These are phyloP conservation scores for Triadica sebifera DNA, from an alignment of 345 rosid species.

Conservation along the genomic window DNA sequence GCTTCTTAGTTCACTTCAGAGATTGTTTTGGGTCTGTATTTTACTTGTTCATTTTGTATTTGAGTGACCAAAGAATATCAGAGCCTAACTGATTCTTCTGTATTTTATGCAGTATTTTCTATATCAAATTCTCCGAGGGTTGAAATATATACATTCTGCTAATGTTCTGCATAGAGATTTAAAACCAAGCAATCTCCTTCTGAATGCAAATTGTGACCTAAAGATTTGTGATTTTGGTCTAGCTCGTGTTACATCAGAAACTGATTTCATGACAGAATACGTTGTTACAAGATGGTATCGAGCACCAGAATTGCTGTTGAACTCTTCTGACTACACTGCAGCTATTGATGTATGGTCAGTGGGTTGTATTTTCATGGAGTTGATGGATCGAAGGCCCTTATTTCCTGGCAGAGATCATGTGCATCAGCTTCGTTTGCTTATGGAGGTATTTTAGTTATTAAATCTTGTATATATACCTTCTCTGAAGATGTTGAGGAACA, in stretches of 20 bases:
- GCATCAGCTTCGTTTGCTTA: constrained; percentile 77
- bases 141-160: constrained; percentile 90
- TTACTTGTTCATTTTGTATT: neutral
- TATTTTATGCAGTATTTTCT: constrained; percentile 73
- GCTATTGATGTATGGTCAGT: constrained; percentile 99
- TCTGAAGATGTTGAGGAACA: no score
- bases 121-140: constrained; percentile 91
- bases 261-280: constrained; percentile 85
- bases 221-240: constrained; percentile 96
- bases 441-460: constrained; percentile 55
- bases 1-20: neutral
- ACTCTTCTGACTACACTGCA: constrained; percentile 73
- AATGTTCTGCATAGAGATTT: constrained; percentile 93
- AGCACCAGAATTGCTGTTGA: constrained; percentile 82
- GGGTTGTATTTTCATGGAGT: constrained; percentile 88
- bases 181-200: constrained; percentile 85
- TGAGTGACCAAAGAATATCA: constrained; percentile 2
- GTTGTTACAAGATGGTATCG: constrained; percentile 99
- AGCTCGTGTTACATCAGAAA: constrained; percentile 85
- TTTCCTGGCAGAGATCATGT: constrained; percentile 88
- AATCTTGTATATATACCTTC: no score
- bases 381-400: constrained; percentile 72
- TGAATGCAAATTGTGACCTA: constrained; percentile 67
- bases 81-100: neutral
- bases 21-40: neutral